Percentiles rank a stretch among this genome's conserved stretches.
phyloP scores from a whole-genome alignment of 345 rosid species.

The Brassica juncea region DNA sequence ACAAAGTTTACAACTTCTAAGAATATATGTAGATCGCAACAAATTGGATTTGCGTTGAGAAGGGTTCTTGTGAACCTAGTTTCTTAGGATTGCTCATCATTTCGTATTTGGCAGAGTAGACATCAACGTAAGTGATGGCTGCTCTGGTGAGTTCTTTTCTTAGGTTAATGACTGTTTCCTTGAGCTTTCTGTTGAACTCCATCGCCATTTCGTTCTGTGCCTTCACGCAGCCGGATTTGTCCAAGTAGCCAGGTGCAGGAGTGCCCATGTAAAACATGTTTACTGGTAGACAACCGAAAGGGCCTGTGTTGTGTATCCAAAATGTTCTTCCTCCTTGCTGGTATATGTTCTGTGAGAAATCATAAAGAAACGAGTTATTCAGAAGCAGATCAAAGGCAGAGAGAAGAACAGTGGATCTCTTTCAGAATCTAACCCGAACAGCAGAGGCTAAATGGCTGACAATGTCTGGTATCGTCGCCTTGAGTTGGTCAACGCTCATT shows the following conservation, averaged over 20 bases:
- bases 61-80: slow-evolving; percentile 47
- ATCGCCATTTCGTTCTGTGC: slow-evolving; percentile 72
- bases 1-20: neutral
- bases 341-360: slow-evolving; percentile 46
- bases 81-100: slow-evolving; percentile 65
- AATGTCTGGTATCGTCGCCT: slow-evolving; percentile 69
- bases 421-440: slow-evolving; percentile 57
- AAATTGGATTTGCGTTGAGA: slow-evolving; percentile 1
- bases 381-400: neutral
- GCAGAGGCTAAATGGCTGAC: slow-evolving; percentile 75
- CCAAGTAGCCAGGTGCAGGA: slow-evolving; percentile 68
- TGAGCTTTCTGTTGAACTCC: slow-evolving; percentile 73
- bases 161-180: slow-evolving; percentile 55
- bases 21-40: neutral
- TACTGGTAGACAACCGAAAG: slow-evolving; percentile 84
- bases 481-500: slow-evolving; percentile 69
- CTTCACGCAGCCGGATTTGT: slow-evolving; percentile 71
- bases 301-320: slow-evolving; percentile 88
- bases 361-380: neutral
- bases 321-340: slow-evolving; percentile 56
- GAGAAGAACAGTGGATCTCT: slow-evolving; percentile 13
- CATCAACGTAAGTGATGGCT: slow-evolving; percentile 78
- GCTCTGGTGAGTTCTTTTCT: slow-evolving; percentile 64
- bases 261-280: slow-evolving; percentile 64
- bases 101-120: slow-evolving; percentile 68